Evolutionary conservation across 805 yeast genomes (phyloP).

Genomic region (Ogataea ganodermae): DNA sequence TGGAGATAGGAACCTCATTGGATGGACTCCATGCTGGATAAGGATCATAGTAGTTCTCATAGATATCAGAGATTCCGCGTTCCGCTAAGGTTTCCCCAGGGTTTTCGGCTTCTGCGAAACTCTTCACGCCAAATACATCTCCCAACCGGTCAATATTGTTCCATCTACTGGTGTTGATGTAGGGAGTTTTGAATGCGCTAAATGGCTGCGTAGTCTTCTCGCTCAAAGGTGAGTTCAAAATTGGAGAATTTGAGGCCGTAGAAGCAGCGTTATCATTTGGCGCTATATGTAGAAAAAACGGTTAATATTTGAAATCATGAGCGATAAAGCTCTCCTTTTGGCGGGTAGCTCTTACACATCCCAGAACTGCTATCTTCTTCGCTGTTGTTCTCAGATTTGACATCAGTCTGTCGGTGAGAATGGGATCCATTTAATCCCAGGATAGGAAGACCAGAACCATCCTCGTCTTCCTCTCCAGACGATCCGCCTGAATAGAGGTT

Average conservation of each 20-base stretch:
- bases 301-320: slow-evolving; percentile 6
- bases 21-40: slow-evolving; percentile 54
- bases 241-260: slow-evolving; percentile 19
- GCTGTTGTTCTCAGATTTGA: slow-evolving; percentile 7
- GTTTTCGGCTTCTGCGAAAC: slow-evolving; percentile 35
- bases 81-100: slow-evolving; percentile 34
- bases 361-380: slow-evolving; percentile 17
- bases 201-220: slow-evolving; percentile 34
- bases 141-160: slow-evolving; percentile 40
- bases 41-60: slow-evolving; percentile 48
- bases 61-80: slow-evolving; percentile 42
- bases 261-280: slow-evolving; percentile 19
- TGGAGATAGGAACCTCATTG: slow-evolving; percentile 47
- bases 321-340: neutral
- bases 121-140: slow-evolving; percentile 33
- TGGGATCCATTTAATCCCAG: slow-evolving; percentile 6
- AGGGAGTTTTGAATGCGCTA: slow-evolving; percentile 50
- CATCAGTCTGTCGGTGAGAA: slow-evolving; percentile 5
- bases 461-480: slow-evolving; percentile 22
- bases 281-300: slow-evolving; percentile 17
- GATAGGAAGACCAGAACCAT: slow-evolving; percentile 8
- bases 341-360: slow-evolving; percentile 19
- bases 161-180: slow-evolving; percentile 45
- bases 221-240: slow-evolving; percentile 30
- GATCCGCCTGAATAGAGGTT: slow-evolving; percentile 21